Conservation (phyloP, 805 yeast species). For the Candida andamanensis region DNA sequence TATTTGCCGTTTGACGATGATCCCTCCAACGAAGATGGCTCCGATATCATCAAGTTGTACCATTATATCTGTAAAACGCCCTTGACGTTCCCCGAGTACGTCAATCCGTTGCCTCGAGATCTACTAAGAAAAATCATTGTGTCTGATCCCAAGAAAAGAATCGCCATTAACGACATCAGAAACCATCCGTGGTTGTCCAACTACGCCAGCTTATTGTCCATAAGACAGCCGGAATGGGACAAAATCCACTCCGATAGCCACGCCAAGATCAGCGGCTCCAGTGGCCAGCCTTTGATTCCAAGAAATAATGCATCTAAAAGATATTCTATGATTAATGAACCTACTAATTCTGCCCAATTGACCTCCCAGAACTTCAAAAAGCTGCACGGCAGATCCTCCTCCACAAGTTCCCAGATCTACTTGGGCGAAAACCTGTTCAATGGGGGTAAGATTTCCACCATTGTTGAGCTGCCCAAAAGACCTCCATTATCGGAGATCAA, state of each 20-base stretch:
- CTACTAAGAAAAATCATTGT: conserved; percentile 78
- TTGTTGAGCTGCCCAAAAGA: conserved; percentile 14
- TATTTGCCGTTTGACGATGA: conserved; percentile 97
- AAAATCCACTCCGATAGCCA: conserved; percentile 35
- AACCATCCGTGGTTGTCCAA: conserved; percentile 87
- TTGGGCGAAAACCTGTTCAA: neutral
- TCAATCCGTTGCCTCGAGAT: conserved; percentile 88
- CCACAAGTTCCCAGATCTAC: conserved; percentile 14
- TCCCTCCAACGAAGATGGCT: conserved; percentile 93
- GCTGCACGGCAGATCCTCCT: conserved; percentile 30
- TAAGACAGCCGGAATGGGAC: conserved; percentile 92
- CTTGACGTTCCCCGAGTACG: conserved; percentile 90
- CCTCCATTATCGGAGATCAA: conserved; percentile 11
- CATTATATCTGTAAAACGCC: conserved; percentile 89
- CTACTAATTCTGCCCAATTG: conserved; percentile 27
- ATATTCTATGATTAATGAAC: conserved; percentile 40
- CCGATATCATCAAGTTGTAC: conserved; percentile 85
- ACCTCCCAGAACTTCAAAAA: conserved; percentile 20
- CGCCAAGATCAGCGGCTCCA: conserved; percentile 3
- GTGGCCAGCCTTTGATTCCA: neutral
- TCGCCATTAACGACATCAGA: conserved; percentile 62
- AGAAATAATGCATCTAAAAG: conserved; percentile 30
- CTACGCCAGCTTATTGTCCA: conserved; percentile 74
- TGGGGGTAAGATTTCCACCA: conserved; percentile 7
- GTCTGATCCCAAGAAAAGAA: conserved; percentile 76